phyloP scores from a whole-genome alignment of 345 rosid genomes.

The Atalantia buxifolia region DNA sequence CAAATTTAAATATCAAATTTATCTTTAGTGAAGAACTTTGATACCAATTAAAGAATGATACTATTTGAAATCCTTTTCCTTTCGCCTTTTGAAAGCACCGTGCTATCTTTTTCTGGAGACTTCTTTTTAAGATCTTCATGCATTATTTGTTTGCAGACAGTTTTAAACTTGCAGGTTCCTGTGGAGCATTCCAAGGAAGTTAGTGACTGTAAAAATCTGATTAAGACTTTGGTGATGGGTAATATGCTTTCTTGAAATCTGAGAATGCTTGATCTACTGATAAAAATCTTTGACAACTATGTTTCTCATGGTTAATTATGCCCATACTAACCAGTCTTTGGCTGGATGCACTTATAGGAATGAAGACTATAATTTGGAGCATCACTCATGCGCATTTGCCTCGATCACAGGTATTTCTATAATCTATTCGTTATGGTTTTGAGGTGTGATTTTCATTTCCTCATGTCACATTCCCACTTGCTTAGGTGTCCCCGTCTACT shows the following conservation, averaged over 20 bases:
- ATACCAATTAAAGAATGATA: neutral
- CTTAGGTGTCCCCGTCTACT: conserved; percentile 51
- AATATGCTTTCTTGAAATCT: conserved; percentile 20
- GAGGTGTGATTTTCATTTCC: neutral
- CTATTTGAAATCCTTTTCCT: neutral
- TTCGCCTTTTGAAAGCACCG: neutral
- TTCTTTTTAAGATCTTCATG: conserved; percentile 9
- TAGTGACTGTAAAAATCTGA: conserved; percentile 91
- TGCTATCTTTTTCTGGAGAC: neutral
- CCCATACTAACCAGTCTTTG: conserved; percentile 4
- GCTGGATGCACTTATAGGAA: conserved; percentile 52
- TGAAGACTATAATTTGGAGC: conserved; percentile 98
- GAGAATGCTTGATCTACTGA: neutral
- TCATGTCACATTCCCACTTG: conserved; percentile 22
- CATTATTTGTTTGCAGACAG: conserved; percentile 71
- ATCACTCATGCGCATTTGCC: conserved; percentile 98
- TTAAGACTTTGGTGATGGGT: conserved; percentile 99
- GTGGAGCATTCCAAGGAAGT: conserved; percentile 98
- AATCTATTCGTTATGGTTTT: neutral
- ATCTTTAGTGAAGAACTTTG: neutral
- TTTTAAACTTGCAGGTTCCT: conserved; percentile 92
- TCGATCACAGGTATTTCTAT: conserved; percentile 73
- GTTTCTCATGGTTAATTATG: conserved; percentile 1
- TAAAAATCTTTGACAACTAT: neutral
- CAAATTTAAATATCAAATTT: neutral